phyloP scores from a whole-genome alignment of 306 rosid species.

The Medicago arabica region DNA sequence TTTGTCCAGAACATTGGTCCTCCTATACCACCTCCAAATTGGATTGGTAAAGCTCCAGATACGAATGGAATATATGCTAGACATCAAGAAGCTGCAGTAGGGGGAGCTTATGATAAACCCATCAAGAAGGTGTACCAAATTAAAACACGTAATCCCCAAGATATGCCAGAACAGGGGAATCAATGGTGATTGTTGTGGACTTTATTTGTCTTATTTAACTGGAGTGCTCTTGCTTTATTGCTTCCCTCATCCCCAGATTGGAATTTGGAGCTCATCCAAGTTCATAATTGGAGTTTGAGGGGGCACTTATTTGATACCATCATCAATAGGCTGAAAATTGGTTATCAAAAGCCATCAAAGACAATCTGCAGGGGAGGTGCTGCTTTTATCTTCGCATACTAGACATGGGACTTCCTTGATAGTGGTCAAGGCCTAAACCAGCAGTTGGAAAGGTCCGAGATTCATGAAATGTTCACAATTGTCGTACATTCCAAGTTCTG shows the following conservation, averaged over 20 bases:
- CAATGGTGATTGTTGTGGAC: slow-evolving; percentile 47
- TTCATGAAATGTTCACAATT: slow-evolving; percentile 2
- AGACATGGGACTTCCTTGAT: slow-evolving; percentile 2
- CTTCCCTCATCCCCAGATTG: slow-evolving; percentile 36
- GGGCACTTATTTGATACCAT: slow-evolving; percentile 29
- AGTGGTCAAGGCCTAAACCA: slow-evolving; percentile 16
- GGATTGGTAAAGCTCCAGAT: slow-evolving; percentile 67
- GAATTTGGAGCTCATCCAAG: slow-evolving; percentile 45
- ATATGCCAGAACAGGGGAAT: slow-evolving; percentile 51
- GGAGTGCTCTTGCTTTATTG: slow-evolving; percentile 35
- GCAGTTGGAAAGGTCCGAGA: slow-evolving; percentile 28
- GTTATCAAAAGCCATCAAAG: slow-evolving; percentile 15
- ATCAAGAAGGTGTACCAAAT: slow-evolving; percentile 71
- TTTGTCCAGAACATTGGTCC: slow-evolving; percentile 58
- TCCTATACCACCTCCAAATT: slow-evolving; percentile 86
- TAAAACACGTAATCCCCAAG: slow-evolving; percentile 59
- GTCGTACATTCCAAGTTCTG: slow-evolving; percentile 33
- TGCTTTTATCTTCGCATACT: slow-evolving; percentile 18
- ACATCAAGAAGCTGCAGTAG: slow-evolving; percentile 62
- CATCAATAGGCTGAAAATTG: slow-evolving; percentile 20
- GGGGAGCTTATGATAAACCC: slow-evolving; percentile 63
- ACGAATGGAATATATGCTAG: slow-evolving; percentile 55
- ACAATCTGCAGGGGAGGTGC: slow-evolving; percentile 35
- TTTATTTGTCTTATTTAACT: slow-evolving; percentile 35
- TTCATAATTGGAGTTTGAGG: slow-evolving; percentile 24